Evolutionary conservation across 1,284 basidiomycete species (phyloP), one percentile per base, ranked within the genome.

Genomic region (Golubevia sp.): DNA sequence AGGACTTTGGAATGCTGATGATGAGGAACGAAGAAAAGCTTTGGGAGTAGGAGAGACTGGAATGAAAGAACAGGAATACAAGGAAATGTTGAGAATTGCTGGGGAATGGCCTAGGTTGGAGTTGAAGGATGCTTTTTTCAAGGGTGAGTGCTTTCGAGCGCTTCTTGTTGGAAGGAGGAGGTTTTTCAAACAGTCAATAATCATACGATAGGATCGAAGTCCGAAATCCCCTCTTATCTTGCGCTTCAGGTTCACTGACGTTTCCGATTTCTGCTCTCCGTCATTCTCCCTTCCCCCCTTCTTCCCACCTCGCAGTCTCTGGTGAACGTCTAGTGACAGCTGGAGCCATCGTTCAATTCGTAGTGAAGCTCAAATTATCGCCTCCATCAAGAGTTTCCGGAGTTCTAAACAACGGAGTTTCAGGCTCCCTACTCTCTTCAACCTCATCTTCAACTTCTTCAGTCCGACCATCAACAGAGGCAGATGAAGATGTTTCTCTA

Each of bases 281-380:
- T 5, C 30, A 5, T 5, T 34, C 30, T 34, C 11, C 11, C 30
- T 66, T 6, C 34, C 26, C 26, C 56, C 48, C n/a, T 49, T 56
- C 38, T 44, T 57, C 44, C 23, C 30, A 20, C 27, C 55, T 51
- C 44, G 23, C 67, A 94, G 95, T 98, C 61, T 91, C 93, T 59
- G 97, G 92, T 59, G 97, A 99, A 84, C 90, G 90, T 48, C 85
- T 91, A 52, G 90, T 98, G 30, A 92, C 92, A 0, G 94, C 96
- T 0, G 91, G 91, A 2, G 90, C 96, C 0, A 92, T 98, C 71
- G 92, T 97, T 30, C 91, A 91, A 76, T 89, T 98, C 61, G 87
- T 92, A 23, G 88, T 95, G 84, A 95, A 96, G 84, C 86, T 93
- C 18, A 89, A 91, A 1, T 71, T 94, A 26, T 84, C 86, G 3